These are phyloP conservation scores for Trichoderma lentiforme DNA, from an alignment of 2,329 filamentous ascomycete species.

Conservation along the genomic window DNA sequence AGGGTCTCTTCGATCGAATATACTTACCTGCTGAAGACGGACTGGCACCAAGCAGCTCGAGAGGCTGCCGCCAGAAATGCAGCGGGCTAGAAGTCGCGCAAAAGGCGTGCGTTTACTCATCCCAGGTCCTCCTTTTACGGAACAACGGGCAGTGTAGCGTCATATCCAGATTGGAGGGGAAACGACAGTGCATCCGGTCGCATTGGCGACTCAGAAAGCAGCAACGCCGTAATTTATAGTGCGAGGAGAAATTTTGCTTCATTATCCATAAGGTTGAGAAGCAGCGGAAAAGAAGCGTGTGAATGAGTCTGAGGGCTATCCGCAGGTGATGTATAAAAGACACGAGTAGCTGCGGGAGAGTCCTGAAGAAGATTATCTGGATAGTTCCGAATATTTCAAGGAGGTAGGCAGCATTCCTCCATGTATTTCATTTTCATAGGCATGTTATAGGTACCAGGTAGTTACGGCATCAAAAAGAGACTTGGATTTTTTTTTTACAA, in stretches of 20 bases:
- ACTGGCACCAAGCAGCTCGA: constrained; percentile 52
- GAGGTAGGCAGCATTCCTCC: not conserved
- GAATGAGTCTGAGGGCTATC: not conserved
- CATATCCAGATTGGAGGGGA: not conserved
- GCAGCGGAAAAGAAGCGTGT: not conserved
- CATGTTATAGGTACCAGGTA: not conserved
- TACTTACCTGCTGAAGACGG: constrained; percentile 47
- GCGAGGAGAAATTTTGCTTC: not conserved
- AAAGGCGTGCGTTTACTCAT: not conserved
- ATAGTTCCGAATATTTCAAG: not conserved
- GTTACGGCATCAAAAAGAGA: not conserved
- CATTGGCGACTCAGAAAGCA: not conserved
- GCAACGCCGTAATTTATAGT: not conserved
- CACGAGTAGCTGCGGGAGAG: not conserved
- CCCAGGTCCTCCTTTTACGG: not conserved
- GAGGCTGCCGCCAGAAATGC: constrained; percentile 53
- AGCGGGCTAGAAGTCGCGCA: constrained; percentile 34
- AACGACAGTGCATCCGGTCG: not conserved
- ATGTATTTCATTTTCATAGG: not conserved
- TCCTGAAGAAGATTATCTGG: not conserved
- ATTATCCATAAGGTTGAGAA: not conserved
- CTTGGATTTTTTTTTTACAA: not conserved
- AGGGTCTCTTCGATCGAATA: constrained; percentile 55
- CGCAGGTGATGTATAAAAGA: not conserved
- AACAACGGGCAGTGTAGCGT: not conserved